phyloP scores from a whole-genome alignment of 1,139 yeast species.

The Geotrichum restrictum region DNA sequence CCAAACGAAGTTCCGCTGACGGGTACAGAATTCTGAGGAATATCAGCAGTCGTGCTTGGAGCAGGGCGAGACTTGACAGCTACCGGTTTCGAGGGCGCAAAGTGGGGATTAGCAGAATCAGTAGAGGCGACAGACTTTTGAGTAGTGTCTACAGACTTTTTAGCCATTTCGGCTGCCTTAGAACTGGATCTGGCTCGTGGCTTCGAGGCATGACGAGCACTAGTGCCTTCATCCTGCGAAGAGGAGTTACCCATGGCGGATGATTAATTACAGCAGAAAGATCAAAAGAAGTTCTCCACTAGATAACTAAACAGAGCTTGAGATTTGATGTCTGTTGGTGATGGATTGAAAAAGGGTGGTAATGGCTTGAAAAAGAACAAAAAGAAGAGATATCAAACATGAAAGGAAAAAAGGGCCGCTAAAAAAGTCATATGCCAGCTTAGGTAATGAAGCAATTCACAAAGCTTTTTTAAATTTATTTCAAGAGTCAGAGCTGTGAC shows the following conservation, averaged over 20 bases:
- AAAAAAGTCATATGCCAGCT: not conserved
- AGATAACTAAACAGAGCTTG: not conserved
- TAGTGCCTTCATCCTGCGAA: slow-evolving; percentile 29
- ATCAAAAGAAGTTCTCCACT: not conserved
- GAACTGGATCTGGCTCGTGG: slow-evolving; percentile 2
- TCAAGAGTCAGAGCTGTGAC: no score
- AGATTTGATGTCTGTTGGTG: not conserved
- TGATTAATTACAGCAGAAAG: not conserved
- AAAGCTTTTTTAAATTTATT: not conserved
- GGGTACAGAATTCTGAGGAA: slow-evolving; percentile 8
- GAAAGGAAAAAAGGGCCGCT: not conserved
- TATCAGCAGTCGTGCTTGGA: not conserved
- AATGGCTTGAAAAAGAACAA: not conserved
- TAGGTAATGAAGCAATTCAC: not conserved
- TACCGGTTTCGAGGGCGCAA: slow-evolving; percentile 2
- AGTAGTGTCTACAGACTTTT: not conserved
- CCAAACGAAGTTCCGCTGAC: not conserved
- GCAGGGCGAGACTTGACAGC: slow-evolving; percentile 8
- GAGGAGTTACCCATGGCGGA: slow-evolving; percentile 34
- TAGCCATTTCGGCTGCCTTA: not conserved
- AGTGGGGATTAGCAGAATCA: not conserved
- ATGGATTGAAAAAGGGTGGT: not conserved
- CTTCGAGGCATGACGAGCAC: not conserved
- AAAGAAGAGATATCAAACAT: not conserved
- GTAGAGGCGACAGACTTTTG: not conserved